phyloP scores from a whole-genome alignment of 768 basidiomycete species.

The Leucocoprinus leucothites region DNA sequence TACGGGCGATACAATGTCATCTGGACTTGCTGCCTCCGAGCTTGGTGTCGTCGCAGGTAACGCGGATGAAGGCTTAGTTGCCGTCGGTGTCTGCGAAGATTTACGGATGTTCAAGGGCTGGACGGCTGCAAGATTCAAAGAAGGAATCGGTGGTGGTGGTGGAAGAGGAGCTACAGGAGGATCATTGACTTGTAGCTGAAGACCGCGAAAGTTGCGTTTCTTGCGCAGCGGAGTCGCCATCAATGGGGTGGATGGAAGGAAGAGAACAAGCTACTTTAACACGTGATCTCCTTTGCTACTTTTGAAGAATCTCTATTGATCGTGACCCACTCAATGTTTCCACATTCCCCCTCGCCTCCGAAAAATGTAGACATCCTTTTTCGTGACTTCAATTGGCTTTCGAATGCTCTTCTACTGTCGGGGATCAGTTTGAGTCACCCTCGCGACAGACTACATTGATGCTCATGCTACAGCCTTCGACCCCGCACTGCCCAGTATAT shows the following conservation, averaged over 20 bases:
- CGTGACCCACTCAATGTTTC: no score
- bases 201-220: conserved; percentile 89
- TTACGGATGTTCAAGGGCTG: conserved; percentile 7
- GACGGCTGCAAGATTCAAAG: not conserved
- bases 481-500: no score
- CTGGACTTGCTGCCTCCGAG: not conserved
- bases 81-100: conserved; percentile 3
- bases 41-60: conserved; percentile 12
- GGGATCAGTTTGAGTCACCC: no score
- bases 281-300: conserved; percentile 2
- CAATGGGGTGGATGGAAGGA: conserved; percentile 8
- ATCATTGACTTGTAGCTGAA: conserved; percentile 65
- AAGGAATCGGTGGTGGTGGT: conserved; percentile 16
- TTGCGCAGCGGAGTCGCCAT: conserved; percentile 66
- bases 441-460: no score
- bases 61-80: conserved; percentile 16
- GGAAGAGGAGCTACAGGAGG: conserved; percentile 15
- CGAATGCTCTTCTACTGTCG: no score
- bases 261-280: conserved; percentile 6
- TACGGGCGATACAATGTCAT: conserved; percentile 7
- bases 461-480: no score
- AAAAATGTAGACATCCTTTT: no score
- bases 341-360: no score
- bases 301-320: no score
- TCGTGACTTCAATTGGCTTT: no score